Evolutionary conservation across 176 grass and related monocot species (phyloP).

Genomic region (Chrysopogon serrulatus): DNA sequence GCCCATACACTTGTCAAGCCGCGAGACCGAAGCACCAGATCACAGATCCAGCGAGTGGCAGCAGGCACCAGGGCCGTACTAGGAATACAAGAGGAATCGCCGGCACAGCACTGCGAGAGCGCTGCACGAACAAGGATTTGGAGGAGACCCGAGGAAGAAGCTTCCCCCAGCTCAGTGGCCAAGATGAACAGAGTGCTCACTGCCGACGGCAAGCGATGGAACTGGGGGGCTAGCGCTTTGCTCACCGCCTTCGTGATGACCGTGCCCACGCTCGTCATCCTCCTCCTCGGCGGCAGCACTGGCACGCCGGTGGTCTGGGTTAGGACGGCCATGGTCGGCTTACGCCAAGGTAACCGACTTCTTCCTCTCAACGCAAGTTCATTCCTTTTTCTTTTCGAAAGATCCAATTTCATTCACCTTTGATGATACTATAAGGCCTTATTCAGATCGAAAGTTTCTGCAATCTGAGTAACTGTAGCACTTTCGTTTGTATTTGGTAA

Average conservation of each 20-base stretch:
- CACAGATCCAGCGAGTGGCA: neutral
- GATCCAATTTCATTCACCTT: too few relatives aligned
- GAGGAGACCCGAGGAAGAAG: neutral
- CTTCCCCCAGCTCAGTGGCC: neutral
- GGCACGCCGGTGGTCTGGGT: conserved; percentile 8
- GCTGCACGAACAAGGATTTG: neutral
- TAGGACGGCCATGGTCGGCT: neutral
- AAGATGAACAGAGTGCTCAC: conserved; percentile 9
- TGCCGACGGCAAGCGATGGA: conserved; percentile 9
- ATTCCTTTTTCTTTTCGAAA: too few relatives aligned
- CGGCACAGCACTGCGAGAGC: neutral
- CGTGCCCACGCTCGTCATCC: neutral
- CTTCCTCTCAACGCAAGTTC: neutral
- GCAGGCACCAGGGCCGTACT: neutral
- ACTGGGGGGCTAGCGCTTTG: neutral
- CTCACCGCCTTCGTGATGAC: conserved; percentile 14
- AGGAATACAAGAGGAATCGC: neutral
- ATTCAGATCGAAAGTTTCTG: too few relatives aligned
- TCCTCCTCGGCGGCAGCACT: conserved; percentile 1
- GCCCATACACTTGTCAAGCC: too few relatives aligned
- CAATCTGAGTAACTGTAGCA: too few relatives aligned
- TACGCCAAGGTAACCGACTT: neutral
- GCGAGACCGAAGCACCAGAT: neutral
- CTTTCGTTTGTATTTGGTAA: too few relatives aligned
- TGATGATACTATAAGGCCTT: too few relatives aligned